Base-by-base conservation (phyloP, 169 alveolate genomes). In the Eimeria sp. region DNA sequence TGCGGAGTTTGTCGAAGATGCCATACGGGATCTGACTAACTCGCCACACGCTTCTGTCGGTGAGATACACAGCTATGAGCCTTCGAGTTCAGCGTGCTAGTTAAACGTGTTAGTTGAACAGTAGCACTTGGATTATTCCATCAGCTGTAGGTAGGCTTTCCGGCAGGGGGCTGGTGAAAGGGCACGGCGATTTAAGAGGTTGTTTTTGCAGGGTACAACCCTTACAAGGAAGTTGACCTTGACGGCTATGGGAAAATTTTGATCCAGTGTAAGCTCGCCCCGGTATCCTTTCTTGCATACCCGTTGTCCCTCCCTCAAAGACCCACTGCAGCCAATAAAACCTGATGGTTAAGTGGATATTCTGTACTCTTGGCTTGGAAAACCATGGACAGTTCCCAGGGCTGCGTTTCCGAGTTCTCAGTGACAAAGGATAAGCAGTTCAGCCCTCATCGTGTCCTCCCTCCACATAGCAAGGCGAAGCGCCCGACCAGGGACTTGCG, bases 221-320 rank as follows among this genome's bases (percentile, higher is more conserved):
- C 84, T 5, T 75, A 14, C 30, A 75, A 75, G 58, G 84, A 43
- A 25, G 30, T 75, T 30, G 34, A 34, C 7, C 27, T 75, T 75
- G 84, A 75, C 51, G 84, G 84, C n/a, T 75, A 75, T 25, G 84
- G 84, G 25, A 75, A 75, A 45, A 5, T 75, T 20, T 45, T 75
- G 58, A 34, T 75, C 18, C 84, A 75, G 25, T 3, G 84, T 75
- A 40, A 75, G 84, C 10, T 45, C 16, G 14, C 11, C 11, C 20
- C 14, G 51, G 22, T 14, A 72, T 40, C 16, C 57, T 73, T 6
- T 67, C 18, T 2, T 9, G n/a, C 27, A 3, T 14, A 67, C 76
- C 76, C 3, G 2, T 27, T 45, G n/a, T 1, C 70, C 13, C n/a
- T 61, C 16, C 20, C 9, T 27, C 20, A 67, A 0, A 45, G 9